phyloP scores from a whole-genome alignment of 306 rosid species.

The Phaseolus lunatus region DNA sequence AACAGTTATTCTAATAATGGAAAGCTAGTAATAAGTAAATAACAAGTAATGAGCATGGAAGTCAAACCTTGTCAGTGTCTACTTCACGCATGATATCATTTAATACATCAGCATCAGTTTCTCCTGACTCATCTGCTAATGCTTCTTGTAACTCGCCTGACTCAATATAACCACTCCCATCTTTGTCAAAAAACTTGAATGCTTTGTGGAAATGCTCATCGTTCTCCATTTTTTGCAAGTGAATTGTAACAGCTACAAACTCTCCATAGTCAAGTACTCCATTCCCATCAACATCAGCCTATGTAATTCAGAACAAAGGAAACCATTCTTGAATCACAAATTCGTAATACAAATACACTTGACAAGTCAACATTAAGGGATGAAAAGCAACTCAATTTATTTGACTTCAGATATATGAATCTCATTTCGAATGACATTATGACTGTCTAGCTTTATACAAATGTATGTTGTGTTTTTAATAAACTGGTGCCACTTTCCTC shows the following conservation, averaged over 20 bases:
- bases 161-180: conserved; percentile 87
- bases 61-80: conserved; percentile 89
- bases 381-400: not conserved
- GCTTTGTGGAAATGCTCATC: conserved; percentile 92
- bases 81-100: conserved; percentile 92
- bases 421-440: not conserved
- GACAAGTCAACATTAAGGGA: conserved; percentile 12
- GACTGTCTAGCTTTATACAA: not conserved
- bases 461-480: not conserved
- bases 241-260: conserved; percentile 94
- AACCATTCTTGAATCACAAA: not conserved
- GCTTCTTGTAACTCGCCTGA: conserved; percentile 67
- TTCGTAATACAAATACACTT: conserved; percentile 24
- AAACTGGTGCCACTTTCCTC: conserved; percentile 7
- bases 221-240: conserved; percentile 93
- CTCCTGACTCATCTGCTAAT: conserved; percentile 81
- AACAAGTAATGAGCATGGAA: conserved; percentile 39
- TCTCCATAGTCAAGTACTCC: conserved; percentile 94
- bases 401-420: conserved; percentile 6
- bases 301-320: conserved; percentile 34
- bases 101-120: conserved; percentile 69
- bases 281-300: conserved; percentile 98
- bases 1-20: not conserved
- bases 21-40: conserved; percentile 16
- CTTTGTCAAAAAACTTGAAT: conserved; percentile 82